Conservation (phyloP, 768 basidiomycete species). For the Clitopilus passeckerianus region DNA sequence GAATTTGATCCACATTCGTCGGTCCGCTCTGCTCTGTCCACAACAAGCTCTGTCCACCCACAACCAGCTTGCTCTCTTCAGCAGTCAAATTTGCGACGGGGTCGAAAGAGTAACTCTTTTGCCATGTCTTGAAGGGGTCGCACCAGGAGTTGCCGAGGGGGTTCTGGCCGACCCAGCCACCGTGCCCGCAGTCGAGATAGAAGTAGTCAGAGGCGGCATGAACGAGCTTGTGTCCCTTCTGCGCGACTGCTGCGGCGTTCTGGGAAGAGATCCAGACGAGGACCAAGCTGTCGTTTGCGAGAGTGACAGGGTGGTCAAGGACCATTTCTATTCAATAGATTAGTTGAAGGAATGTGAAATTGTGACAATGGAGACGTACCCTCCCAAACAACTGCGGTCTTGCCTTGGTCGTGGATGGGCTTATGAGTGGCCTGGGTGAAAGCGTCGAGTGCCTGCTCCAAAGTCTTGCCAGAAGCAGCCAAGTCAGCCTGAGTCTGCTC, state of each 20-base stretch:
- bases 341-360: slow-evolving; percentile 16
- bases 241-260: slow-evolving; percentile 53
- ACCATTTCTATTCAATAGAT: slow-evolving; percentile 60
- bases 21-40: slow-evolving; percentile 75
- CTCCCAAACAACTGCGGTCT: slow-evolving; percentile 83
- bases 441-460: slow-evolving; percentile 57
- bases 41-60: slow-evolving; percentile 70
- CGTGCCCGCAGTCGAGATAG: slow-evolving; percentile 77
- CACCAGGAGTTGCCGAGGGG: slow-evolving; percentile 59
- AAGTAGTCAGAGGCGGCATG: slow-evolving; percentile 74
- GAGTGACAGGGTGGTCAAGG: slow-evolving; percentile 43
- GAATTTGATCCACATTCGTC: slow-evolving; percentile 57
- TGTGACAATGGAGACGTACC: slow-evolving; percentile 24
- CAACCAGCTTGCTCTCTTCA: slow-evolving; percentile 47
- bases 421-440: slow-evolving; percentile 62
- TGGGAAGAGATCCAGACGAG: slow-evolving; percentile 71
- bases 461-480: slow-evolving; percentile 37
- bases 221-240: slow-evolving; percentile 56
- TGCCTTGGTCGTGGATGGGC: slow-evolving; percentile 48
- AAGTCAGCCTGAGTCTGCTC: slow-evolving; percentile 52
- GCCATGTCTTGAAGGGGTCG: slow-evolving; percentile 80
- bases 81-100: slow-evolving; percentile 54
- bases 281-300: slow-evolving; percentile 48
- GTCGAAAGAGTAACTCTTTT: slow-evolving; percentile 71
- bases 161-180: slow-evolving; percentile 60